Evolutionary conservation across 163 green algal genomes (phyloP), one percentile per base, ranked within the genome.

Genomic region (Picocystis sp.): DNA sequence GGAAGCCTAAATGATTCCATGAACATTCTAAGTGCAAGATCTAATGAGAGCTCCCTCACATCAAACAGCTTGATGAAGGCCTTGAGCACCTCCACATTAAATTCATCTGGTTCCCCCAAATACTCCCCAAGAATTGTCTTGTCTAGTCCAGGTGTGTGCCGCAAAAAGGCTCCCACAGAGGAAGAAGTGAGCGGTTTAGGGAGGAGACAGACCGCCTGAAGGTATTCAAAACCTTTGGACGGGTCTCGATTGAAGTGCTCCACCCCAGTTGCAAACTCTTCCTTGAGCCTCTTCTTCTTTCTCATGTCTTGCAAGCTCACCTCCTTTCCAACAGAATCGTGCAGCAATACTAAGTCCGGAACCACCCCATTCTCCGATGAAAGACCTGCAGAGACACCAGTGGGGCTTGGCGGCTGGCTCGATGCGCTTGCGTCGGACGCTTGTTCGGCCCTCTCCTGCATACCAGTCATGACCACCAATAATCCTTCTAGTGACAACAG

Each of bases 181-280:
- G 22, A 17, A 0, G 75, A 23, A 43, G 72, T 64, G 44, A 79
- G 49, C 3, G 25, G 13, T 11, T 57, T 38, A 10, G 70, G 70
- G 12, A 78, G 61, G 2, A 78, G 56, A 1, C 44, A 11, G 11
- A 60, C 58, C 14, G 61, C 58, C 65, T 83, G 67, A 52, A 86
- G 56, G 48, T 74, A 89, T 60, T 86, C 49, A 17, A 92, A 81
- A 3, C 83, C 83, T 68, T 94, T 94, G 56, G 92, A 93, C 38
- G 71, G 67, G 63, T 95, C 81, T 15, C 79, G 73, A 61, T 98
- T 98, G 73, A 95, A 98, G 61, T 94, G 87, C 50, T 96, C 87
- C 15, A 79, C 82, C 1, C 82, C 87, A 0, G 90, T 58, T 2
- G 73, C 58, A 24, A 94, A 71, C 43, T 76, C 71, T 11, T 56